phyloP scores from a whole-genome alignment of 345 rosid species.

The Orychophragmus violaceus region DNA sequence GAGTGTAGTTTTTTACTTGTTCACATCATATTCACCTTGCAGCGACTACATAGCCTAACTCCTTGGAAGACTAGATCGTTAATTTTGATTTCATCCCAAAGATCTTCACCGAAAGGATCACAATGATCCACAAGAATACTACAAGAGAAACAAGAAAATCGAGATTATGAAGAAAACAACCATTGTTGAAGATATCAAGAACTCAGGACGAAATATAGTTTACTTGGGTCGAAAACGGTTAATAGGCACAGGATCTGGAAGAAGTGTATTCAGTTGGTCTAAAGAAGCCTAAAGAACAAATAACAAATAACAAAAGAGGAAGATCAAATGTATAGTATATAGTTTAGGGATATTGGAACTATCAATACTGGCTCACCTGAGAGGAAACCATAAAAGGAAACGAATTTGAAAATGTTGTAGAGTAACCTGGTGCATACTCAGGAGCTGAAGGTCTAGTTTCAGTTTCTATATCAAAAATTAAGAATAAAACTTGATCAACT shows the following conservation, averaged over 20 bases:
- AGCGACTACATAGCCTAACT: slow-evolving; percentile 75
- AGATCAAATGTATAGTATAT: not conserved
- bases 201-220: not conserved
- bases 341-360: not conserved
- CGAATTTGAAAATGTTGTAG: slow-evolving; percentile 52
- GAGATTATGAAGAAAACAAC: not conserved
- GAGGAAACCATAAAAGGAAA: slow-evolving; percentile 67
- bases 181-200: not conserved
- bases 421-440: slow-evolving; percentile 60
- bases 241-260: slow-evolving; percentile 69
- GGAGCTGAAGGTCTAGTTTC: slow-evolving; percentile 73
- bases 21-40: slow-evolving; percentile 53
- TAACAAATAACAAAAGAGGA: not conserved
- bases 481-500: not conserved
- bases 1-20: not conserved
- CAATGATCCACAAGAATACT: slow-evolving; percentile 67
- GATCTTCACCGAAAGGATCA: slow-evolving; percentile 77
- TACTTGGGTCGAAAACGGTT: slow-evolving; percentile 93
- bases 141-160: slow-evolving; percentile 2
- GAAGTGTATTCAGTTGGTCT: slow-evolving; percentile 60
- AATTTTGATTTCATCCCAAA: slow-evolving; percentile 65
- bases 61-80: slow-evolving; percentile 47
- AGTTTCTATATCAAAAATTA: slow-evolving; percentile 37
- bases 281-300: slow-evolving; percentile 88
- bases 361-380: slow-evolving; percentile 43